Base-by-base conservation (phyloP, 2,329 filamentous ascomycete species). In the Sclerotinia subarctica region DNA sequence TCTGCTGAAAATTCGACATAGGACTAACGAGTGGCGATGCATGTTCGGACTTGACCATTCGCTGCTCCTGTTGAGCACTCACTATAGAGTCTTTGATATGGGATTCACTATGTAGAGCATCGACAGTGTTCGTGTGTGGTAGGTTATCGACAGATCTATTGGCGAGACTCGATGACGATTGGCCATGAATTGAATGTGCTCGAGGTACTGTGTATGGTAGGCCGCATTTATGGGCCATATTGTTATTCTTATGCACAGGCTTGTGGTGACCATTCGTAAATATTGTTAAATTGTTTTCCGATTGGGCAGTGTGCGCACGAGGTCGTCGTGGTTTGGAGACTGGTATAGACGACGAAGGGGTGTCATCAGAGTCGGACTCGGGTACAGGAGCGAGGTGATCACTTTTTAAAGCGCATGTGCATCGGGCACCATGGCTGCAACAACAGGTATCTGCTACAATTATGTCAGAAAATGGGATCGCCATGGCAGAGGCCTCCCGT, bases 401-500 rank as follows among this genome's bases (percentile, higher is more conserved):
- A 78, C 87, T 88, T 79, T 89, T 90, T 76, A 84, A 78, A 67
- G 83, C 82, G 78, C 88, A 91, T 66, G 86, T 85, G 81, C 88
- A 91, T 73, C 85, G 85, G 57, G 84, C 86, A 71, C 88, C 88
- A 74, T 90, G 88, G 77, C 89, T 90, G 78, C 88, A 90, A 79
- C 87, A 90, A 78, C 88, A 91, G 73, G 85, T 88, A 74, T 88
- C 86, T 86, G 80, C 75, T 78, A 74, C 68, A 75, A 75, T 70
- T 67, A 72, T 69, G 74, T 78, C 73, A 78, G 76, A 76, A 75
- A 72, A 69, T 75, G 73, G 70, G 72, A 72, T 67, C 69, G 72
- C 69, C 67, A 70, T 72, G 69, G 68, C 71, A 68, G 62, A 68
- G 62, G 70, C 67, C 68, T 70, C 66, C 68, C 68, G 71, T 72